Conservation (phyloP, 169 alveolate species). For the Cryptosporidium bovis region DNA sequence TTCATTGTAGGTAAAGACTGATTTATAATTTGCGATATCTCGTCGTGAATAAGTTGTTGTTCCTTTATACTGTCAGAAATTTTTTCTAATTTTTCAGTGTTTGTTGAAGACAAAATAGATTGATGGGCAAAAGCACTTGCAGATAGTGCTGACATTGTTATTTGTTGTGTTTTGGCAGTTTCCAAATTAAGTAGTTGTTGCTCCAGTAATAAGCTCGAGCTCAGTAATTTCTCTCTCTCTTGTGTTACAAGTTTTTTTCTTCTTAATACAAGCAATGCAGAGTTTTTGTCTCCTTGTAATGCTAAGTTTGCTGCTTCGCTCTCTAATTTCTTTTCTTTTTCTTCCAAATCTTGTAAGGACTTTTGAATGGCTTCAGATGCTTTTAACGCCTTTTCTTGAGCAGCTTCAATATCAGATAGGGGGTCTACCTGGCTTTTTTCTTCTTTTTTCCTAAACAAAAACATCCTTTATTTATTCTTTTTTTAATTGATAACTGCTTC, state of each 20-base stretch:
- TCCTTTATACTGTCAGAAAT: conserved; percentile 61
- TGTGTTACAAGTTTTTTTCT: conserved; percentile 59
- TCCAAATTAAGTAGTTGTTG: conserved; percentile 63
- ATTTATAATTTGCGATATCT: conserved; percentile 64
- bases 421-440: conserved; percentile 42
- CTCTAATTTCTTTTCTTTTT: conserved; percentile 65
- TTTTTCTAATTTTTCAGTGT: conserved; percentile 62
- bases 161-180: conserved; percentile 68
- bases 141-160: conserved; percentile 72
- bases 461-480: conserved; percentile 7
- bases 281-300: conserved; percentile 63
- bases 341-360: conserved; percentile 51
- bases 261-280: conserved; percentile 54
- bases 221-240: conserved; percentile 58
- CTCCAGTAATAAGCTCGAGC: conserved; percentile 54
- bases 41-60: conserved; percentile 58
- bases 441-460: conserved; percentile 53
- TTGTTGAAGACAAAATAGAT: conserved; percentile 38
- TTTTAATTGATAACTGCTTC: too few relatives aligned
- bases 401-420: conserved; percentile 40
- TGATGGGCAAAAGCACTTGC: conserved; percentile 70
- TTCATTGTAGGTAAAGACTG: conserved; percentile 74
- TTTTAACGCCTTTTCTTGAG: conserved; percentile 46
- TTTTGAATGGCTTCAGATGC: conserved; percentile 61
- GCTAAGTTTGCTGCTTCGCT: conserved; percentile 69